phyloP scores from a whole-genome alignment of 129 eudicot genomes.

The Silybum marianum region DNA sequence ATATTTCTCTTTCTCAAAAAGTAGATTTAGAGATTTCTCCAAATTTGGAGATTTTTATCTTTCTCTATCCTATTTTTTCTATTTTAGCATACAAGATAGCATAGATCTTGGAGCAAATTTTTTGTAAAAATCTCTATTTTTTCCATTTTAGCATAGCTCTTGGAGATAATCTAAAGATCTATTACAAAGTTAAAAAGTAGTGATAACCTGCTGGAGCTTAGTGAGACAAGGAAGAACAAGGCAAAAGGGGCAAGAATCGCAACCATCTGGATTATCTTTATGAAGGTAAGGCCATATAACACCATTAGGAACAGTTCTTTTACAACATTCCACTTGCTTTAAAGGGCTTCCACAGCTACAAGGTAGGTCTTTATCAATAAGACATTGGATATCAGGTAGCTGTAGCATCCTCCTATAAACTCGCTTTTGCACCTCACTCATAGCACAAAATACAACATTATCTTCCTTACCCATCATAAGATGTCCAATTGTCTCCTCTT shows the following conservation, averaged over 20 bases:
- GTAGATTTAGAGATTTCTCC: too few species aligned
- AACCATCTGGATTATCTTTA: conserved; percentile 84
- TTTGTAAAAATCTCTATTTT: too few species aligned
- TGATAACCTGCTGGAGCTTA: conserved; percentile 87
- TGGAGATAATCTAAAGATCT: too few species aligned
- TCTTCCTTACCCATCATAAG: conserved; percentile 99
- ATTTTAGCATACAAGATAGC: too few species aligned
- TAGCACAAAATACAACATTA: conserved; percentile 94
- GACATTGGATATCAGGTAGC: conserved; percentile 84
- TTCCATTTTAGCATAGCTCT: too few species aligned
- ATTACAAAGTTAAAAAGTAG: conserved; percentile 9
- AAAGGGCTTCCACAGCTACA: conserved; percentile 97
- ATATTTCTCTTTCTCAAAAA: too few species aligned
- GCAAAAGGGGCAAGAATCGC: conserved; percentile 87
- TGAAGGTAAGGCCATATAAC: conserved; percentile 91
- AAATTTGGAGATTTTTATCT: too few species aligned
- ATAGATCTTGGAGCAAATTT: too few species aligned
- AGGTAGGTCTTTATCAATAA: conserved; percentile 73
- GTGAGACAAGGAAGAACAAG: conserved; percentile 93
- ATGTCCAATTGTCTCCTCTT: conserved; percentile 94
- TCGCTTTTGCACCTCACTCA: conserved; percentile 90
- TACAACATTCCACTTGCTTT: conserved; percentile 86
- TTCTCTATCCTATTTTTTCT: too few species aligned
- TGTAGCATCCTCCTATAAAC: conserved; percentile 77
- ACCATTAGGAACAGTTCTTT: conserved; percentile 82